Evolutionary conservation across 768 basidiomycete genomes (phyloP).

Genomic region (Russula sp.): DNA sequence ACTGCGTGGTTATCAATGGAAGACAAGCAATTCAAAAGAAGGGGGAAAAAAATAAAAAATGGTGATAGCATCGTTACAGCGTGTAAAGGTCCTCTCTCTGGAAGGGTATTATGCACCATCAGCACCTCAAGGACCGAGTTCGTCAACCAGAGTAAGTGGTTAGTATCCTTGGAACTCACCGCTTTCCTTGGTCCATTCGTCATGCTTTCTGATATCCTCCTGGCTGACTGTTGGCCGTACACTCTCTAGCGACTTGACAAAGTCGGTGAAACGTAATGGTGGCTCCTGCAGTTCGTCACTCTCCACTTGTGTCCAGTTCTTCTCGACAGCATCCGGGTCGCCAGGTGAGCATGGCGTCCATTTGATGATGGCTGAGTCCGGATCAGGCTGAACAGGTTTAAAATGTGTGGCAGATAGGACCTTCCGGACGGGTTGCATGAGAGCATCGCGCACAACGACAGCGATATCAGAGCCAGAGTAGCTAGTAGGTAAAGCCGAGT

Average conservation of each 20-base stretch:
- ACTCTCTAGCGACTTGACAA: conserved; percentile 68
- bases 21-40: neutral
- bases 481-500: conserved; percentile 27
- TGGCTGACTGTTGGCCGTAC: conserved; percentile 85
- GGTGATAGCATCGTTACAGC: conserved; percentile 1
- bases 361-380: conserved; percentile 35
- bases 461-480: conserved; percentile 96
- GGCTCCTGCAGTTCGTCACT: conserved; percentile 91
- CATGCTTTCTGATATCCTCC: conserved; percentile 78
- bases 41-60: conserved; percentile 7
- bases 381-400: conserved; percentile 43
- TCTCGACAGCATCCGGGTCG: conserved; percentile 76
- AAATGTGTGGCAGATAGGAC: conserved; percentile 95
- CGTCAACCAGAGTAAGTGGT: neutral
- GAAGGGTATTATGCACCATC: conserved; percentile 16
- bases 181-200: conserved; percentile 79
- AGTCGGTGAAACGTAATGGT: conserved; percentile 67
- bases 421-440: conserved; percentile 98
- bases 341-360: conserved; percentile 98
- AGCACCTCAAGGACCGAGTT: conserved; percentile 2
- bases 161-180: conserved; percentile 37
- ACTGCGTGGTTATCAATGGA: conserved; percentile 6
- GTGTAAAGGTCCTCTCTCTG: conserved; percentile 4
- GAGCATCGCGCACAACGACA: conserved; percentile 87
- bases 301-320: conserved; percentile 81